Evolutionary conservation across 2,329 filamentous ascomycete species (phyloP).

Genomic region (Juglanconis juglandina): DNA sequence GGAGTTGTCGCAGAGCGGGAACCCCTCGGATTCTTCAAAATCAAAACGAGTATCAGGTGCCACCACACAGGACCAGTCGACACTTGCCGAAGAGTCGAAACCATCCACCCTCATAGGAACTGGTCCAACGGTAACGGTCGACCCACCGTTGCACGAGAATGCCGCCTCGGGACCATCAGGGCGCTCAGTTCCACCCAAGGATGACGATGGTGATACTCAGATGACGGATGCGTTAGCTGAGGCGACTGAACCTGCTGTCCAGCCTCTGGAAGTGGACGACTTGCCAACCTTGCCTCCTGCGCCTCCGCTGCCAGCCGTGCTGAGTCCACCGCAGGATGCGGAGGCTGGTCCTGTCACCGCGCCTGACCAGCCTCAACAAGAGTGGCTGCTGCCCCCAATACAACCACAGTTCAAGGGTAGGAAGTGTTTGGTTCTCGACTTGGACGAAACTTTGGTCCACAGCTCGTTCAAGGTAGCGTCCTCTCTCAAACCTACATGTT

Average conservation of each 20-base stretch:
- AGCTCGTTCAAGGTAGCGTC: conserved; percentile 89
- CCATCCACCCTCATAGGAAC: conserved; percentile 37
- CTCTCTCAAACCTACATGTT: neutral
- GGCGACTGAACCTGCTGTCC: conserved; percentile 13
- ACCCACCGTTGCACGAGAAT: conserved; percentile 31
- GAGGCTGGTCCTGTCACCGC: conserved; percentile 43
- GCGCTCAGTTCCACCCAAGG: conserved; percentile 29
- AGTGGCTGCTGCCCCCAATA: conserved; percentile 78
- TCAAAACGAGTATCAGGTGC: conserved; percentile 45
- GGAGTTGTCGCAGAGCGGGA: conserved; percentile 36
- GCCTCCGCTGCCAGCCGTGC: conserved; percentile 37
- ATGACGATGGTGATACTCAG: conserved; percentile 60
- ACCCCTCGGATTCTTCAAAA: conserved; percentile 33
- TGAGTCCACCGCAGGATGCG: conserved; percentile 33
- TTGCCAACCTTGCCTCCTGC: conserved; percentile 45
- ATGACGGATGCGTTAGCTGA: conserved; percentile 62
- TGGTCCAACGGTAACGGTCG: conserved; percentile 39
- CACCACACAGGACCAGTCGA: conserved; percentile 45
- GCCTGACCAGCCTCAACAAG: conserved; percentile 48
- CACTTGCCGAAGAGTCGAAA: conserved; percentile 43
- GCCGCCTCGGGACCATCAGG: conserved; percentile 10
- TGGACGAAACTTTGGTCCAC: conserved; percentile 96
- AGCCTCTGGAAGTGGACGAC: conserved; percentile 26
- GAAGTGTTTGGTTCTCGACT: conserved; percentile 91
- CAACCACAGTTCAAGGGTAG: conserved; percentile 75